A percentile compares a stretch with the other conserved stretches of the same genome.
Conservation (phyloP, 208 protist species). For the Leptomonas pyrrhocoris region DNA sequence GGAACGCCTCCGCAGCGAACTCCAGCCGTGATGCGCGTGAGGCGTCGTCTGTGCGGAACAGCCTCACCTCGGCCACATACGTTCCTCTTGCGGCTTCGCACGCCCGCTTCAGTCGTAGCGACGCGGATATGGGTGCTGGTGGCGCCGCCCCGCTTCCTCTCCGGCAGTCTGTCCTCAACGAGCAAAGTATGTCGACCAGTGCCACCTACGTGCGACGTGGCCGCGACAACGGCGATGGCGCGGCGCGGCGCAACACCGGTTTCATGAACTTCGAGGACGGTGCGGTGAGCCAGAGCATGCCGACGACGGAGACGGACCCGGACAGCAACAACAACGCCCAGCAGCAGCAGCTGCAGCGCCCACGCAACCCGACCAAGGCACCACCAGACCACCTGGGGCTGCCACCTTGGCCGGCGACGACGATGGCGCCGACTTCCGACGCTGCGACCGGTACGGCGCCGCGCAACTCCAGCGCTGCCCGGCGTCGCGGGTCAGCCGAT, state of each 20-base stretch:
- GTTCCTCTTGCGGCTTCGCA: not conserved
- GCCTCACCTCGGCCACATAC: not conserved
- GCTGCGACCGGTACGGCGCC: not conserved
- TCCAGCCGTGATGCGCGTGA: not conserved
- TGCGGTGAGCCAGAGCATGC: constrained; percentile 12
- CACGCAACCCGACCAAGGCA: constrained; percentile 1
- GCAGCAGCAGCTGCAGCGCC: constrained; percentile 2
- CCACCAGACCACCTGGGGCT: not conserved
- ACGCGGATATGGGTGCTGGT: not conserved
- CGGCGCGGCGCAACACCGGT: constrained; percentile 18
- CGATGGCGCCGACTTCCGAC: not conserved
- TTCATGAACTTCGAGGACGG: constrained; percentile 46
- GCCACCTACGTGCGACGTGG: constrained; percentile 39
- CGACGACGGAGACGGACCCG: not conserved
- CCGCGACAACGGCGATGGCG: constrained; percentile 7
- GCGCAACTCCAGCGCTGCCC: not conserved
- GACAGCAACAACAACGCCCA: not conserved
- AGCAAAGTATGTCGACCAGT: constrained; percentile 26
- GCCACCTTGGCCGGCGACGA: constrained; percentile 4
- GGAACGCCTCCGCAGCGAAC: too few relatives aligned
- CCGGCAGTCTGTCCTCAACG: constrained; percentile 1
- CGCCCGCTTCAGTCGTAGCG: not conserved
- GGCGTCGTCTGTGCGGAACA: not conserved
- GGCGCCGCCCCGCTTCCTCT: not conserved
- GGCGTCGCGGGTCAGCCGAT: constrained; percentile 1